Percentiles rank a stretch among this genome's conserved stretches.
Evolutionary conservation across 768 basidiomycete species (phyloP).

Genomic region (Psilocybe cubensis): DNA sequence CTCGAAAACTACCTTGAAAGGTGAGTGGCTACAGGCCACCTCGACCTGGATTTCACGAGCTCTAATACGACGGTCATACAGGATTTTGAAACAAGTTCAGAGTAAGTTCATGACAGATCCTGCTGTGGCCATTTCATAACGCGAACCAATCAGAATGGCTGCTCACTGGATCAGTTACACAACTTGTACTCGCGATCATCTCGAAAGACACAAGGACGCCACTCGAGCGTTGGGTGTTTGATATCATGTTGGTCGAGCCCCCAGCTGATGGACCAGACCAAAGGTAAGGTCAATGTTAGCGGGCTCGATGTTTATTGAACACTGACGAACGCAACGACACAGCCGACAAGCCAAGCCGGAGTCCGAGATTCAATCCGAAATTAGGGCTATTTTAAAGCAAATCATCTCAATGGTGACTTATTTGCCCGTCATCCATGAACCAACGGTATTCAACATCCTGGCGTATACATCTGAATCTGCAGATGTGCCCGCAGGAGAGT

Average conservation of each 20-base stretch:
- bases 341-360: constrained; percentile 72
- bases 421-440: constrained; percentile 92
- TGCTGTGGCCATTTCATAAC: constrained; percentile 1
- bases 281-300: constrained; percentile 28
- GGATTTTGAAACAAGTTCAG: constrained; percentile 90
- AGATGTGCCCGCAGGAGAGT: constrained; percentile 90
- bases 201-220: constrained; percentile 91
- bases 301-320: constrained; percentile 2
- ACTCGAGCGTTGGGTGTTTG: constrained; percentile 98
- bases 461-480: constrained; percentile 94
- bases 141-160: constrained; percentile 76
- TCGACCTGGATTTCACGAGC: neutral
- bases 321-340: constrained; percentile 10
- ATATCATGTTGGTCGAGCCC: constrained; percentile 82
- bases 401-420: constrained; percentile 98
- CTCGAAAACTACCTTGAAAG: constrained; percentile 92
- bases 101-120: constrained; percentile 53
- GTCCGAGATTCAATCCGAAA: constrained; percentile 94
- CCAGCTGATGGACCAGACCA: constrained; percentile 50
- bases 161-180: constrained; percentile 87
- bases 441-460: constrained; percentile 96
- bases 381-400: constrained; percentile 96
- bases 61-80: constrained; percentile 29
- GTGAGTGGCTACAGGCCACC: constrained; percentile 51
- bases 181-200: constrained; percentile 94